Base-by-base conservation (phyloP, 2,329 filamentous ascomycete species). In the Pseudogymnoascus sp. region DNA sequence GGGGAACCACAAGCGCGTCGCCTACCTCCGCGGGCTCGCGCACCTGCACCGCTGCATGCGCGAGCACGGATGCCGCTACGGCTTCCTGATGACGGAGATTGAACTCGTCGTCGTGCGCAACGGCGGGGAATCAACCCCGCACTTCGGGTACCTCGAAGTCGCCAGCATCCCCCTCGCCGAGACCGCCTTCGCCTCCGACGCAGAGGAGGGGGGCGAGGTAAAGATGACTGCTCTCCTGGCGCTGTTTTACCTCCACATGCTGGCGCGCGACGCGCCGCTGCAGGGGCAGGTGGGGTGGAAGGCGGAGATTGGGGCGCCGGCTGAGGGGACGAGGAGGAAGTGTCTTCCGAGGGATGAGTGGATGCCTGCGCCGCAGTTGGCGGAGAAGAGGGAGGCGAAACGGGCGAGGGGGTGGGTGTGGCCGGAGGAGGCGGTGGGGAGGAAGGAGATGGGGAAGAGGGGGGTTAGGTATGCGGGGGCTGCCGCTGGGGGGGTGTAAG, bases 61-160 rank as follows among this genome's bases (percentile, higher is more conserved):
- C 74, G 91, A 96, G 77, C 90, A 96, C 77, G 87, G 87, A 68
- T 95, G 91, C 73, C 87, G 93, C 64, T 97, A 97, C 75, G 93
- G 93, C 62, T 97, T 96, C 80, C 93, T 97, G 75, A 86, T 97
- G 72, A 97, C 91, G 1, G 93, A 97, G 77, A 96, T 96, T 70
- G 93, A 97, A 77, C 86, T 97, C 7, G 87, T 97, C 40, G 86
- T 94, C 69, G 91, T 96, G 0, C 90, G 92, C 70, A 90, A 89
- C 68, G 92, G 92, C 61, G 84, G 73, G 69, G 87, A 82, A 70
- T 77, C 81, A 42, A 85, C 86, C 1, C 92, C 92, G 0, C 86
- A 91, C 73, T 97, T 96, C 72, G 92, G 93, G n/a, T 91, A 87
- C 75, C 79, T 97, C 4, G 92, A 97, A 74, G 82, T 96, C 28